phyloP scores from a whole-genome alignment of 257 asterid genomes.

The Scutellaria baicalensis region DNA sequence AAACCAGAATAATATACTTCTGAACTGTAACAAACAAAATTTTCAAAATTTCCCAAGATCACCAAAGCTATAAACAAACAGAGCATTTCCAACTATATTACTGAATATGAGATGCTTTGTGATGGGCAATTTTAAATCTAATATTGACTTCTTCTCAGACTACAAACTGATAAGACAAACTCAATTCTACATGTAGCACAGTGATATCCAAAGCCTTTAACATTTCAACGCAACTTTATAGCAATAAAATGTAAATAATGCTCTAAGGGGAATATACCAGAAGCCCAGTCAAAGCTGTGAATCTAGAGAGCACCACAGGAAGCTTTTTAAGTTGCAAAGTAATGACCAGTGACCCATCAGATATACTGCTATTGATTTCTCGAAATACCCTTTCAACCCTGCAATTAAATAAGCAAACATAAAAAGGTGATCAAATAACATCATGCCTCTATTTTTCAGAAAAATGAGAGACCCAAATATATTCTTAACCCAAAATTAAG shows the following conservation, averaged over 20 bases:
- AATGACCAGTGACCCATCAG: slow-evolving; percentile 78
- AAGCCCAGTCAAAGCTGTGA: slow-evolving; percentile 93
- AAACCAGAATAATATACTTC: background rate
- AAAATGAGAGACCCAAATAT: background rate
- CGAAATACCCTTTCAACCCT: slow-evolving; percentile 97
- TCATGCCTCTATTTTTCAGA: background rate
- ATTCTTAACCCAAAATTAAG: slow-evolving; percentile 1
- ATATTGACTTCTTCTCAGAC: background rate
- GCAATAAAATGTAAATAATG: slow-evolving; percentile 12
- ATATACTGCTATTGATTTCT: slow-evolving; percentile 78
- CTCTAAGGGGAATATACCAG: slow-evolving; percentile 47
- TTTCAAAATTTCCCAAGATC: background rate
- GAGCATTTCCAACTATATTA: background rate
- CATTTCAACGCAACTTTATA: background rate
- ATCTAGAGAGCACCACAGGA: slow-evolving; percentile 71
- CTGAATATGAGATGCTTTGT: background rate
- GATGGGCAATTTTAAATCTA: background rate
- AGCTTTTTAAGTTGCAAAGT: slow-evolving; percentile 71
- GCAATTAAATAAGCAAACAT: slow-evolving; percentile 14
- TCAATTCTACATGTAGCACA: background rate
- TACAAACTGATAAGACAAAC: background rate
- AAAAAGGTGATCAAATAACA: slow-evolving; percentile 9
- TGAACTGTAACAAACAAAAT: background rate
- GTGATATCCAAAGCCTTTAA: too few species aligned
- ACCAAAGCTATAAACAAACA: background rate